phyloP scores from a whole-genome alignment of 106 monocot genomes.

The Cymbidium sinense region DNA sequence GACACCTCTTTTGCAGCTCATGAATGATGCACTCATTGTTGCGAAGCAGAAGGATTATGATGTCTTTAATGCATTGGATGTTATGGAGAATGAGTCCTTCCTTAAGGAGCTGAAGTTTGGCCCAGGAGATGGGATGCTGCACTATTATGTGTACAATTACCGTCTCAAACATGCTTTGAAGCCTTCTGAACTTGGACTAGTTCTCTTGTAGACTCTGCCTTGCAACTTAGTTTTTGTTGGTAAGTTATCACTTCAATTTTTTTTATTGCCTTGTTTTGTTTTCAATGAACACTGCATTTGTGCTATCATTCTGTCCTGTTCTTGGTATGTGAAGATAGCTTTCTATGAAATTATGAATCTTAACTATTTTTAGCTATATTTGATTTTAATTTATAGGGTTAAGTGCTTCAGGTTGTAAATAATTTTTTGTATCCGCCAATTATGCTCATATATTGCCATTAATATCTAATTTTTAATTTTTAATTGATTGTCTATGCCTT shows the following conservation, averaged over 20 bases:
- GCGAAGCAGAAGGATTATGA: slow-evolving; percentile 73
- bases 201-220: slow-evolving; percentile 19
- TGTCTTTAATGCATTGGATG: slow-evolving; percentile 77
- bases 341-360: not conserved
- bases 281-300: not conserved
- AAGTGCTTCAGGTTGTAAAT: not conserved
- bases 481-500: not conserved
- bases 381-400: not conserved
- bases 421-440: not conserved
- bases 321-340: not conserved
- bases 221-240: not conserved
- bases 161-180: slow-evolving; percentile 38
- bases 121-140: slow-evolving; percentile 72
- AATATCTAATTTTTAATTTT: not conserved
- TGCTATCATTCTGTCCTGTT: slow-evolving; percentile 1
- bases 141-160: slow-evolving; percentile 73
- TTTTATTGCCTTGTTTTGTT: not conserved
- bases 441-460: not conserved
- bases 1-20: slow-evolving; percentile 65
- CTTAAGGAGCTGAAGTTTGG: slow-evolving; percentile 83
- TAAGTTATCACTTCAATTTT: not conserved
- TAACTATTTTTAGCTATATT: not conserved
- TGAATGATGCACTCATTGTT: slow-evolving; percentile 68
- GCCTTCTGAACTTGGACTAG: slow-evolving; percentile 54
- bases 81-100: slow-evolving; percentile 80